Evolutionary conservation across 805 yeast genomes (phyloP).

Genomic region (Yueomyces sp.): DNA sequence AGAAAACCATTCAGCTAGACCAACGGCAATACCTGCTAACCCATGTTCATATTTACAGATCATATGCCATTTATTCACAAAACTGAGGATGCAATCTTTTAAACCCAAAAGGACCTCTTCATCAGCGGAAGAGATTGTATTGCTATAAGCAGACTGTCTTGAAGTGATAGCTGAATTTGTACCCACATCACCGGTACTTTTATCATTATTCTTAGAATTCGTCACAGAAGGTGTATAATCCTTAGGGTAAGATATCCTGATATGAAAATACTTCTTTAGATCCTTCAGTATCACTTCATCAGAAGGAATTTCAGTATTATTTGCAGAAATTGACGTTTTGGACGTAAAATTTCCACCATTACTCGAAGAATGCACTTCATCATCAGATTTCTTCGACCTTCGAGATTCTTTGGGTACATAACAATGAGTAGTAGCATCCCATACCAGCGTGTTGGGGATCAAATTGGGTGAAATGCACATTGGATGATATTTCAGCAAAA

Average conservation of each 20-base stretch:
- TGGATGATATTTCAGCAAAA: conserved; percentile 70
- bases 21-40: conserved; percentile 77
- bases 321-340: neutral
- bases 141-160: neutral
- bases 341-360: neutral
- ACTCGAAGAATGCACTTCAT: conserved; percentile 1
- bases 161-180: neutral
- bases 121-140: neutral
- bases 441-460: conserved; percentile 35
- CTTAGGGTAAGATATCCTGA: conserved; percentile 5
- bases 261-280: conserved; percentile 42
- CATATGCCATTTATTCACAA: conserved; percentile 67
- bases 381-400: conserved; percentile 1
- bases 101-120: conserved; percentile 37
- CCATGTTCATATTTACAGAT: conserved; percentile 70
- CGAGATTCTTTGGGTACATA: conserved; percentile 4
- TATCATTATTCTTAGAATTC: neutral
- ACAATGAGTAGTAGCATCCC: conserved; percentile 12
- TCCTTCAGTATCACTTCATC: conserved; percentile 38
- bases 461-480: conserved; percentile 67
- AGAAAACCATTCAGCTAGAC: conserved; percentile 70
- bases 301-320: conserved; percentile 8
- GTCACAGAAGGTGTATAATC: neutral
- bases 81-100: conserved; percentile 47
- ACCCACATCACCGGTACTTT: neutral